A percentile compares a stretch with the other conserved stretches of the same genome.
Conservation (phyloP, 2,329 filamentous ascomycete genomes). For the Whalleya microplaca region DNA sequence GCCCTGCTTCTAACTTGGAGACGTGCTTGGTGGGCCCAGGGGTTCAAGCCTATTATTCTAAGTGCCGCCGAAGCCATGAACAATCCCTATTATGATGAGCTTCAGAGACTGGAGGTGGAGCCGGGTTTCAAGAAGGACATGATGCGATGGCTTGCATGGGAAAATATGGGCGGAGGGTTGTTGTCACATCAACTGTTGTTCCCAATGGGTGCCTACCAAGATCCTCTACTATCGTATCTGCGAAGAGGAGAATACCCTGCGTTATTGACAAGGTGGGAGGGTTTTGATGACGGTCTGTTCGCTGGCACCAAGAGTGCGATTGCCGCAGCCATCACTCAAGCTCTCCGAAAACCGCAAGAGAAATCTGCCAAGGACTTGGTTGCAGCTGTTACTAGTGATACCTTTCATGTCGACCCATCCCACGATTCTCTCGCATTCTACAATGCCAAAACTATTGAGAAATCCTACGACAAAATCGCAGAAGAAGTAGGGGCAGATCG, state of each 20-base stretch:
- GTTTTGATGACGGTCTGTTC: slow-evolving; percentile 72
- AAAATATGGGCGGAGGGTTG: slow-evolving; percentile 83
- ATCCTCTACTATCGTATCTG: slow-evolving; percentile 72
- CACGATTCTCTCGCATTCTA: slow-evolving; percentile 79
- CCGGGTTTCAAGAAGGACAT: slow-evolving; percentile 68
- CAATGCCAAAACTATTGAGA: slow-evolving; percentile 61
- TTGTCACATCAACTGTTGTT: slow-evolving; percentile 79
- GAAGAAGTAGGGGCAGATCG: slow-evolving; percentile 62
- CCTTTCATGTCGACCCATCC: slow-evolving; percentile 67
- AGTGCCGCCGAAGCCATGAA: slow-evolving; percentile 79
- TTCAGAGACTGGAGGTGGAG: slow-evolving; percentile 68
- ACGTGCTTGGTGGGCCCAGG: slow-evolving; percentile 92
- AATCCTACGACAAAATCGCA: slow-evolving; percentile 69
- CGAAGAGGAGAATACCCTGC: slow-evolving; percentile 75
- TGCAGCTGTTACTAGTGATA: slow-evolving; percentile 59
- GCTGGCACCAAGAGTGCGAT: slow-evolving; percentile 70
- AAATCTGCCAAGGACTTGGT: slow-evolving; percentile 66
- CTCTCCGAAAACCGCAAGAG: slow-evolving; percentile 58
- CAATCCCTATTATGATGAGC: slow-evolving; percentile 75
- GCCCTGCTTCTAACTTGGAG: slow-evolving; percentile 85
- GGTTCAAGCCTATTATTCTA: slow-evolving; percentile 84
- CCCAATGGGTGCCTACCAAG: slow-evolving; percentile 79
- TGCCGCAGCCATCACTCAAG: slow-evolving; percentile 62
- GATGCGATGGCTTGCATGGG: slow-evolving; percentile 90
- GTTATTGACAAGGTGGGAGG: slow-evolving; percentile 75